These are phyloP conservation scores for Astrothelium subdiscretum DNA, from an alignment of 495 filamentous ascomycete species.

Conservation along the genomic window DNA sequence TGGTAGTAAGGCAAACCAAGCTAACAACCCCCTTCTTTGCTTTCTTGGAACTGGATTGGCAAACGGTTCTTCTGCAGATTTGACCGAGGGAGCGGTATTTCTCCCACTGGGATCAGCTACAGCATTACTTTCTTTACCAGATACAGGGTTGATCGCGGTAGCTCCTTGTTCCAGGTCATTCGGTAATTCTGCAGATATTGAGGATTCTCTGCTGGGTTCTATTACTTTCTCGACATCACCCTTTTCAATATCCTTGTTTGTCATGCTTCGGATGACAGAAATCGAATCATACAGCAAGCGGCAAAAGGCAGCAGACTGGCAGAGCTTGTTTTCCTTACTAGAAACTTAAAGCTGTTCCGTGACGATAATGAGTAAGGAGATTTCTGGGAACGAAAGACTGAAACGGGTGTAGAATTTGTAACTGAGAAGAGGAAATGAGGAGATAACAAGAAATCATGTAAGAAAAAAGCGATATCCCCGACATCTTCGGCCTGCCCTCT, in stretches of 20 bases:
- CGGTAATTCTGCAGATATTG: neutral
- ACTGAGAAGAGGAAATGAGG: neutral
- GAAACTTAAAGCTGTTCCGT: no score
- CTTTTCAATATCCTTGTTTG: neutral
- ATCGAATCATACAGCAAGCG: no score
- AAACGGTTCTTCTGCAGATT: conserved; percentile 12
- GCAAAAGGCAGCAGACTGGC: no score
- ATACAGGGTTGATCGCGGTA: neutral
- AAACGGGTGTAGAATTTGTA: neutral
- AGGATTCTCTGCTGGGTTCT: neutral
- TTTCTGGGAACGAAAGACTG: neutral
- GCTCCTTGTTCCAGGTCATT: neutral
- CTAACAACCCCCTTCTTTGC: conserved; percentile 64
- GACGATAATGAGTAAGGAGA: no score
- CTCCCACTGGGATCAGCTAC: neutral
- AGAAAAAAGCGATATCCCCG: neutral
- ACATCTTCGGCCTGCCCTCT: no score
- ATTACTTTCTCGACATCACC: neutral
- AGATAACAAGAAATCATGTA: neutral
- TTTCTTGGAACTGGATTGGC: conserved; percentile 49
- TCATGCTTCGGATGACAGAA: neutral
- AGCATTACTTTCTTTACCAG: no score
- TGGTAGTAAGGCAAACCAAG: conserved; percentile 61
- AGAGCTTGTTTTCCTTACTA: no score
- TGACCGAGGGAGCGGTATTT: conserved; percentile 2